A percentile compares a stretch with the other conserved stretches of the same genome.
Evolutionary conservation across 129 eudicot genomes (phyloP).

Genomic region (Artemisia annua): DNA sequence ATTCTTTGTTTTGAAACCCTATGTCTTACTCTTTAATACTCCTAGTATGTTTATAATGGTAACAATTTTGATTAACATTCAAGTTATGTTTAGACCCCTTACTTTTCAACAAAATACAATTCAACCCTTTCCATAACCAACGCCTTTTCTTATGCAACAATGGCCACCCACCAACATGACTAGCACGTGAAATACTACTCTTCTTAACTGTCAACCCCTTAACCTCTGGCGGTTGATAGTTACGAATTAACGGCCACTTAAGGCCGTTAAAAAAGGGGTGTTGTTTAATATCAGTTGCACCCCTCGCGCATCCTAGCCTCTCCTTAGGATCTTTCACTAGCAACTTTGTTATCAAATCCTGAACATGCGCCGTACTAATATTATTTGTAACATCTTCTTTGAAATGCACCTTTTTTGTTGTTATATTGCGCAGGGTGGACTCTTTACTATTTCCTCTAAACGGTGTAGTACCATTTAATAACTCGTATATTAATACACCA

Average conservation of each 20-base stretch:
- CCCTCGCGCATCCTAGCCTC: conserved; percentile 81
- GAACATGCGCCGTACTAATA: conserved; percentile 48
- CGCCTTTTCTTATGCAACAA: conserved; percentile 50
- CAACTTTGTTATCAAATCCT: conserved; percentile 70
- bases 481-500: conserved; percentile 74
- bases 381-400: conserved; percentile 12
- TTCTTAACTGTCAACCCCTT: conserved; percentile 60
- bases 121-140: conserved; percentile 58
- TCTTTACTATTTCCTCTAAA: conserved; percentile 80
- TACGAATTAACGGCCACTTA: conserved; percentile 90
- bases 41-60: conserved; percentile 33
- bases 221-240: conserved; percentile 80
- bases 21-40: conserved; percentile 29
- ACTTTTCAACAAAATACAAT: conserved; percentile 38
- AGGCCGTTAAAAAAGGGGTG: conserved; percentile 88
- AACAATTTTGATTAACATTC: conserved; percentile 46
- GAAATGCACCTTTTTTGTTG: conserved; percentile 42
- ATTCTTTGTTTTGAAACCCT: too few species aligned
- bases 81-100: conserved; percentile 53
- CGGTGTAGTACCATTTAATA: conserved; percentile 78
- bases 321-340: conserved; percentile 66
- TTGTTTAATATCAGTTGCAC: conserved; percentile 90
- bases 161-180: conserved; percentile 41
- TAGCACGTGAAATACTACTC: conserved; percentile 40
- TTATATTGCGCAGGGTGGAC: conserved; percentile 78